phyloP scores from a whole-genome alignment of 2,329 filamentous ascomycete genomes.

The Diplocarpon mali region DNA sequence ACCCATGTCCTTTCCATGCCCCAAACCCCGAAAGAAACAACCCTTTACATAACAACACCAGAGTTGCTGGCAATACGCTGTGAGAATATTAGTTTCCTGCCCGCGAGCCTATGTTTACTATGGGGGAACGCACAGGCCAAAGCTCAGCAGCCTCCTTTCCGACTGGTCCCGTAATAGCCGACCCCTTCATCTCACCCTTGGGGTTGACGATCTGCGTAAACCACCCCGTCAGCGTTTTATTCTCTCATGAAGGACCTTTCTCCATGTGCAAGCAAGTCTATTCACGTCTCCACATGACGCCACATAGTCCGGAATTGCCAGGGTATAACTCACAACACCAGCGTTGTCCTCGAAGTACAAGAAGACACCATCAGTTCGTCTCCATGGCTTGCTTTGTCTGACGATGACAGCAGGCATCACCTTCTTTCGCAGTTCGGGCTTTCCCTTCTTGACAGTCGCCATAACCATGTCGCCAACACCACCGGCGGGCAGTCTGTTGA shows the following conservation, averaged over 20 bases:
- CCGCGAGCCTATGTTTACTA: slow-evolving; percentile 18
- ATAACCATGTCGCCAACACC: slow-evolving; percentile 99
- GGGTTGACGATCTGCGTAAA: slow-evolving; percentile 86
- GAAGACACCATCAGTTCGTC: slow-evolving; percentile 95
- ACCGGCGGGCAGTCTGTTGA: slow-evolving; percentile 93
- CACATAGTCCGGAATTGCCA: slow-evolving; percentile 1
- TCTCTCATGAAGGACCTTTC: neutral
- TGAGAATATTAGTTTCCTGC: slow-evolving; percentile 10
- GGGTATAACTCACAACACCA: slow-evolving; percentile 70
- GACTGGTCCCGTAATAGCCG: slow-evolving; percentile 96
- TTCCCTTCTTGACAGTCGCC: slow-evolving; percentile 99
- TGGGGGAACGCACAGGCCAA: slow-evolving; percentile 68
- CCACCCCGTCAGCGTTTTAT: neutral
- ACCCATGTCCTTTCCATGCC: slow-evolving; percentile 14
- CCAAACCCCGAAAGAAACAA: slow-evolving; percentile 25
- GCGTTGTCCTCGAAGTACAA: slow-evolving; percentile 99
- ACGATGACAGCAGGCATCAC: slow-evolving; percentile 99
- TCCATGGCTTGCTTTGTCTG: slow-evolving; percentile 98
- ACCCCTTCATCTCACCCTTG: slow-evolving; percentile 99
- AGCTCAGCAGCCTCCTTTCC: slow-evolving; percentile 99
- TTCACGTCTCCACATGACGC: neutral
- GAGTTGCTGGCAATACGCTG: slow-evolving; percentile 99
- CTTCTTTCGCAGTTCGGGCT: slow-evolving; percentile 99
- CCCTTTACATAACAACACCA: slow-evolving; percentile 96
- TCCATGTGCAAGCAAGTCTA: neutral